Percentiles rank a stretch among this genome's conserved stretches.
Evolutionary conservation across 164 flowering plant genomes (phyloP).

Genomic region (Magnolia sinica): DNA sequence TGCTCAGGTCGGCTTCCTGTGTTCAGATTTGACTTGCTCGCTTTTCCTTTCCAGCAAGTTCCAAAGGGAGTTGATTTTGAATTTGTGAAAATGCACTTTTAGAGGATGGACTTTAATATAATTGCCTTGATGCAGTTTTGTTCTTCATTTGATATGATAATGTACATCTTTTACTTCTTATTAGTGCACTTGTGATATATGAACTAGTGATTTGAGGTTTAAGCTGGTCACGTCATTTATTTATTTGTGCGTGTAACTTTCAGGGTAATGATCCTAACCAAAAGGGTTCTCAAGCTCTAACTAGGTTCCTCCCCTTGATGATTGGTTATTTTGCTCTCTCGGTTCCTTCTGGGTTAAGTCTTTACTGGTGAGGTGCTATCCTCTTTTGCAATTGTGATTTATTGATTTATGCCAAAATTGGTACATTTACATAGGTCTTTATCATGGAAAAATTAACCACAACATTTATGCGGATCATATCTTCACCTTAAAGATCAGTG

Average conservation of each 20-base stretch:
- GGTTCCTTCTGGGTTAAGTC: constrained; percentile 96
- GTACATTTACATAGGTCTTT: no score
- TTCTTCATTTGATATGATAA: not conserved
- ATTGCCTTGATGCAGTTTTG: not conserved
- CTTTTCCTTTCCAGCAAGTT: no score
- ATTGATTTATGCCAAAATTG: no score
- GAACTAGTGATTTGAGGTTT: not conserved
- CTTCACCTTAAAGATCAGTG: no score
- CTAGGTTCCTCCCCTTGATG: constrained; percentile 78
- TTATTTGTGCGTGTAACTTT: constrained; percentile 7
- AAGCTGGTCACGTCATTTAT: not conserved
- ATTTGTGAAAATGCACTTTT: no score
- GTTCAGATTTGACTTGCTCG: no score
- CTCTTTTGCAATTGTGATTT: not conserved
- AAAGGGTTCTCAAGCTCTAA: constrained; percentile 81
- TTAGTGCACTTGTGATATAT: not conserved
- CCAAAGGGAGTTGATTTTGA: no score
- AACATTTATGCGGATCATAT: no score
- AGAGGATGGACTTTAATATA: no score
- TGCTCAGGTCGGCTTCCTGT: no score
- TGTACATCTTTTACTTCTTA: not conserved
- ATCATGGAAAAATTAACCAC: no score
- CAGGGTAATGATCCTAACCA: constrained; percentile 80
- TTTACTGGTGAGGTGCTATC: constrained; percentile 76
- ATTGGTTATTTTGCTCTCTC: constrained; percentile 96